Evolutionary conservation across 2,329 filamentous ascomycete species (phyloP), one percentile per base, ranked within the genome.

Genomic region (Phialocephala sp.): DNA sequence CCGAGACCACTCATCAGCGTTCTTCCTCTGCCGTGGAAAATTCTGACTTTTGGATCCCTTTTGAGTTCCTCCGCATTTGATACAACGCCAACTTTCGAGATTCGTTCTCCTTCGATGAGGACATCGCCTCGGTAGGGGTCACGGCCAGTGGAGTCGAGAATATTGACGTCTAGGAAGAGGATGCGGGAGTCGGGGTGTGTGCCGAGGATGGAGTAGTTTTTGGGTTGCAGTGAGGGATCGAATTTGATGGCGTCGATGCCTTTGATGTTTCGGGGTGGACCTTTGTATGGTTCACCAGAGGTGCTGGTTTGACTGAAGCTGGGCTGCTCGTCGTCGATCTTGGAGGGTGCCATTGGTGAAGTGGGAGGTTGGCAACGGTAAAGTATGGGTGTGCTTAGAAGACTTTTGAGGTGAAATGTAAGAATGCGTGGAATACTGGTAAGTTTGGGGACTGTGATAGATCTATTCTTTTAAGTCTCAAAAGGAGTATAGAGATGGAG

Each of bases 1-100:
- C 81, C 80, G 0, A 84, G 73, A 0, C 82, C 82, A n/a, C 78
- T 78, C 79, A 84, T 84, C 32, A 84, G 68, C 1, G 82, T 84
- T 22, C 81, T 74, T 27, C 69, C 66, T 24, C 63, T 59, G 4
- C 69, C 68, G 37, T 69, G 11, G 20, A 69, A 66, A 1, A 70
- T 59, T 55, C 69, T 57, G 5, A 70, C 62, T 41, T 61, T 66
- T 3, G 68, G 61, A 45, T 74, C 64, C n/a, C 64, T 67, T 52
- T 72, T 67, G 6, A 76, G 57, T 1, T 66, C 65, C 4, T 72
- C 70, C 9, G 59, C 62, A 55, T 70, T 65, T 14, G 71, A 67
- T 4, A 77, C 72, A 4, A 62, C 59, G 1, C 76, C 75, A 14
- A 77, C 75, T 18, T 69, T 66, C 8, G 63, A 62, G 36, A 77